Evolutionary conservation across 2,329 filamentous ascomycete genomes (phyloP).

Genomic region (Basipetospora sp.): DNA sequence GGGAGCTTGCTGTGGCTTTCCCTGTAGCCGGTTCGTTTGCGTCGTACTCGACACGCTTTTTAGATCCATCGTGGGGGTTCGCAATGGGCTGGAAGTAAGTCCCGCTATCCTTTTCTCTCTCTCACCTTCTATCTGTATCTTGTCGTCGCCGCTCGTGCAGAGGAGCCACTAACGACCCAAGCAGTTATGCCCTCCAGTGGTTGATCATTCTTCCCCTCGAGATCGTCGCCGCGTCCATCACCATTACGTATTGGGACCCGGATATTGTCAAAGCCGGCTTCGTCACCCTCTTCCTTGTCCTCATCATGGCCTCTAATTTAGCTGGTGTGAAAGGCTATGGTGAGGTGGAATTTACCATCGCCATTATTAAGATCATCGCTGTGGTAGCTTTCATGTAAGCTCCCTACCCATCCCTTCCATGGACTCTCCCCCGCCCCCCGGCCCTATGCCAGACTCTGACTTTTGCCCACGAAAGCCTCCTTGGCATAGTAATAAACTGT

Average conservation of each 20-base stretch:
- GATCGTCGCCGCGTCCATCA: slow-evolving; percentile 74
- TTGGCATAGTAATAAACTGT: slow-evolving; percentile 73
- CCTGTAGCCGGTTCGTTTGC: slow-evolving; percentile 87
- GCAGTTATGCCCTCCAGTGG: slow-evolving; percentile 83
- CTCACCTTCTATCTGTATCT: neutral
- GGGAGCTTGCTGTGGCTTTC: slow-evolving; percentile 80
- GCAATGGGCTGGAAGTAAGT: slow-evolving; percentile 86
- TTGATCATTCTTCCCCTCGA: slow-evolving; percentile 69
- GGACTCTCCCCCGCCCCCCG: neutral
- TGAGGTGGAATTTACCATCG: slow-evolving; percentile 79
- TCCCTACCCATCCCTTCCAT: neutral
- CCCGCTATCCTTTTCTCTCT: neutral
- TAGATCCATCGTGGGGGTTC: slow-evolving; percentile 89
- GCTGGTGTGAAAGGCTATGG: slow-evolving; percentile 82
- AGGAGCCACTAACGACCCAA: neutral
- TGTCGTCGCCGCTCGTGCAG: neutral
- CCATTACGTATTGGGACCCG: slow-evolving; percentile 65
- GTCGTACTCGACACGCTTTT: slow-evolving; percentile 77
- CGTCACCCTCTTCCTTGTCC: slow-evolving; percentile 63
- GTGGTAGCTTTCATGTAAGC: slow-evolving; percentile 76
- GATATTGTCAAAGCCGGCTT: slow-evolving; percentile 55
- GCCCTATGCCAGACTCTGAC: slow-evolving; percentile 8
- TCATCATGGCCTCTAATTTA: slow-evolving; percentile 70
- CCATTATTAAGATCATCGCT: slow-evolving; percentile 71
- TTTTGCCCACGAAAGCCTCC: slow-evolving; percentile 37